Percentiles rank a stretch among this genome's conserved stretches.
Evolutionary conservation across 305 asterid species (phyloP).

Genomic region (Withania somnifera): DNA sequence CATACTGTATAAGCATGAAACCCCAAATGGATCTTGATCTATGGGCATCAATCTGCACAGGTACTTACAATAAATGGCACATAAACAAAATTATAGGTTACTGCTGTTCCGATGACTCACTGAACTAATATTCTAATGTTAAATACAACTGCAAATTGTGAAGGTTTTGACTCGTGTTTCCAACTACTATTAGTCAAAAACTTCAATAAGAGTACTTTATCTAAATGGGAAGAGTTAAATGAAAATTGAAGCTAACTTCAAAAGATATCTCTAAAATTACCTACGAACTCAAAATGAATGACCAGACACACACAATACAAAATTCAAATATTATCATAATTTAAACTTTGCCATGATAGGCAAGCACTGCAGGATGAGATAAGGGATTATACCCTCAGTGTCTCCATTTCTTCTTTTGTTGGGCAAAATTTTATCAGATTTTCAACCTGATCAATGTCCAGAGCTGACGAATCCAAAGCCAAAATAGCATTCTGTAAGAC

Average conservation of each 20-base stretch:
- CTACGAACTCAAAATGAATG: neutral
- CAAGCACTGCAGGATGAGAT: conserved; percentile 1
- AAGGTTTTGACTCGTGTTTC: neutral
- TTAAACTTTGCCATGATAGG: neutral
- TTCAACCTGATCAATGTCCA: conserved; percentile 99
- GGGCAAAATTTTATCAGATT: conserved; percentile 97
- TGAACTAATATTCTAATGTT: neutral
- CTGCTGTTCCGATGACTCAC: neutral
- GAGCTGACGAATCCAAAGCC: conserved; percentile 78
- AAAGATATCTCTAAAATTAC: neutral
- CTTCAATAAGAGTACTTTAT: neutral
- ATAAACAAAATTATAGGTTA: neutral
- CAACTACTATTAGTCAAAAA: neutral
- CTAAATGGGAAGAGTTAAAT: neutral
- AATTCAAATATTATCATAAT: neutral
- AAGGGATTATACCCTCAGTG: conserved; percentile 48
- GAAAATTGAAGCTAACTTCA: neutral
- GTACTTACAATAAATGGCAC: neutral
- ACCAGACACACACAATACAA: neutral
- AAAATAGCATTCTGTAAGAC: conserved; percentile 64
- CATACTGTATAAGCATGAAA: neutral
- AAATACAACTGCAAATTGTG: neutral
- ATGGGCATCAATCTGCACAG: neutral
- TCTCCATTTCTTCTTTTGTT: conserved; percentile 98
- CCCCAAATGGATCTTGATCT: neutral